These are phyloP conservation scores for Cymbopogon citratus DNA, from an alignment of 176 grass and related monocot species.

Conservation along the genomic window DNA sequence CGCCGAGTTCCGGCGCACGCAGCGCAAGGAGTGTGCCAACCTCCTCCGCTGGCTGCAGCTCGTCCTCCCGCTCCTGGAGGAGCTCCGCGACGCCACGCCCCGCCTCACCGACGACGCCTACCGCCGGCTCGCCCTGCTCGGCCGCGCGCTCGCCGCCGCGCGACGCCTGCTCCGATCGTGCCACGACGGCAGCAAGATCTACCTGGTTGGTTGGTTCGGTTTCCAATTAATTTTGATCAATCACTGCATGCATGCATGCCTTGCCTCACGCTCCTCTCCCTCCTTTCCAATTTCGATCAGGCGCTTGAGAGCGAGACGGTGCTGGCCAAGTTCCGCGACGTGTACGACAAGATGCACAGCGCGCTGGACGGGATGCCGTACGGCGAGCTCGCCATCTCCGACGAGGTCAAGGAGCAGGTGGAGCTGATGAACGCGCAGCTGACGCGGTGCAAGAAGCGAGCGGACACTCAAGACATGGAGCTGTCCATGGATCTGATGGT, in stretches of 20 bases:
- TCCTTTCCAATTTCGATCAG: too few species aligned
- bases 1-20: slow-evolving; percentile 45
- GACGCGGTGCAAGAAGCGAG: slow-evolving; percentile 49
- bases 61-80: slow-evolving; percentile 61
- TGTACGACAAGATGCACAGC: slow-evolving; percentile 57
- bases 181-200: slow-evolving; percentile 83
- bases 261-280: too few species aligned
- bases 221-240: too few species aligned
- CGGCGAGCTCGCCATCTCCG: slow-evolving; percentile 50
- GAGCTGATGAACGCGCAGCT: slow-evolving; percentile 63
- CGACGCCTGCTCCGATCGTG: slow-evolving; percentile 56
- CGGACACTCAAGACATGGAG: slow-evolving; percentile 72
- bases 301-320: slow-evolving; percentile 57
- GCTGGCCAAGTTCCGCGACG: slow-evolving; percentile 34
- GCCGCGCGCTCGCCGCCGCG: slow-evolving; percentile 35
- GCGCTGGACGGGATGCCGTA: slow-evolving; percentile 63
- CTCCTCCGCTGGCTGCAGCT: slow-evolving; percentile 74
- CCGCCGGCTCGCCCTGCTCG: slow-evolving; percentile 33
- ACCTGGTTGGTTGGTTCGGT: slow-evolving; percentile 76
- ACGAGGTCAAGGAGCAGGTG: slow-evolving; percentile 74
- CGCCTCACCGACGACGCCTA: slow-evolving; percentile 45
- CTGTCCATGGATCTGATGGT: slow-evolving; percentile 78
- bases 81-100: slow-evolving; percentile 44
- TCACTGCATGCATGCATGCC: too few species aligned
- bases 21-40: slow-evolving; percentile 56